A percentile compares a stretch with the other conserved stretches of the same genome.
phyloP scores from a whole-genome alignment of 1,284 basidiomycete species.

The Pascua guehoae region DNA sequence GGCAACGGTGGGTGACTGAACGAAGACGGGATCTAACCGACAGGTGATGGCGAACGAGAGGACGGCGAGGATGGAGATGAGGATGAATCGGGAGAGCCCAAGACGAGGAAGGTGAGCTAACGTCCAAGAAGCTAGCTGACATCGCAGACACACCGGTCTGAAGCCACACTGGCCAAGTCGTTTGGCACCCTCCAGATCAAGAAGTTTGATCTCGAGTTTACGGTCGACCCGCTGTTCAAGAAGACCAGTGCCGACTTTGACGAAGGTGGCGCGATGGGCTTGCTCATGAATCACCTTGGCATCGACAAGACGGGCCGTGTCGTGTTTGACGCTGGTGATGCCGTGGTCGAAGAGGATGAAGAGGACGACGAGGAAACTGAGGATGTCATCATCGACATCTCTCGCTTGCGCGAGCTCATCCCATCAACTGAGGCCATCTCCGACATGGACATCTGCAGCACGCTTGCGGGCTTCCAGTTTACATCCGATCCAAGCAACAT shows the following conservation, averaged over 20 bases:
- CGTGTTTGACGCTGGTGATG: slow-evolving; percentile 94
- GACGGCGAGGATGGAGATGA: slow-evolving; percentile 58
- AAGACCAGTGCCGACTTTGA: slow-evolving; percentile 99
- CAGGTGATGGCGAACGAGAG: slow-evolving; percentile 54
- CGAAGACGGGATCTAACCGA: slow-evolving; percentile 14
- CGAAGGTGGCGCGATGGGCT: slow-evolving; percentile 91
- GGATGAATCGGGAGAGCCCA: slow-evolving; percentile 28
- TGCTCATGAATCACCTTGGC: slow-evolving; percentile 90
- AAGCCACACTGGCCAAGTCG: slow-evolving; percentile 80
- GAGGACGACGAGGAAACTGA: slow-evolving; percentile 61
- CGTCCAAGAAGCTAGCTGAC: not conserved
- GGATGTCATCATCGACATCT: slow-evolving; percentile 52
- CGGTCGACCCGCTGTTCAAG: slow-evolving; percentile 92
- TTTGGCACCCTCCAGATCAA: slow-evolving; percentile 78
- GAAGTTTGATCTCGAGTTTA: slow-evolving; percentile 91
- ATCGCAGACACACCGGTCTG: slow-evolving; percentile 60
- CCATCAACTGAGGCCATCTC: slow-evolving; percentile 63
- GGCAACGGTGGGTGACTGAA: slow-evolving; percentile 40
- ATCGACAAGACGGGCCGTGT: slow-evolving; percentile 80
- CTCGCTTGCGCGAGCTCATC: slow-evolving; percentile 66
- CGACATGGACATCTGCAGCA: slow-evolving; percentile 70
- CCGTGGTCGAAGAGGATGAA: slow-evolving; percentile 65
- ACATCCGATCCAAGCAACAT: slow-evolving; percentile 56
- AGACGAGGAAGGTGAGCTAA: slow-evolving; percentile 34
- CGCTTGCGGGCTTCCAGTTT: slow-evolving; percentile 76